A percentile compares a stretch with the other conserved stretches of the same genome.
These are phyloP conservation scores for Schizochytrium sp. DNA, from an alignment of 108 stramenopile genomes.

Conservation along the genomic window DNA sequence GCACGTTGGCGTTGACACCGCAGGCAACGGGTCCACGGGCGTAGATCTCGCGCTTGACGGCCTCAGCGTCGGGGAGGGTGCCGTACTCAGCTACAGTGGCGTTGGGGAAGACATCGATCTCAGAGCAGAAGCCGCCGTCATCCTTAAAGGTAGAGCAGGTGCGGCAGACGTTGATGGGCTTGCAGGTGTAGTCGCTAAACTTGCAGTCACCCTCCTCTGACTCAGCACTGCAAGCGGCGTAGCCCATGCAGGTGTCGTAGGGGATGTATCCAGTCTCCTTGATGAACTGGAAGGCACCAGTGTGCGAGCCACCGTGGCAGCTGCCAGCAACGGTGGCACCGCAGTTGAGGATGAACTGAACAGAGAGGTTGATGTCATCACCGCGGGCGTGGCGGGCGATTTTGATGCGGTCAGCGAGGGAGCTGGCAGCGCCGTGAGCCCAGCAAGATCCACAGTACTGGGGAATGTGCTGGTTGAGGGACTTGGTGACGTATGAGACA, in stretches of 20 bases:
- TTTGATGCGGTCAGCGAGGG: conserved; percentile 90
- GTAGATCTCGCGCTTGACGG: conserved; percentile 89
- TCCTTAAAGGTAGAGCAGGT: conserved; percentile 84
- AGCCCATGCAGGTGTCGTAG: conserved; percentile 83
- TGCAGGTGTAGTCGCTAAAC: conserved; percentile 73
- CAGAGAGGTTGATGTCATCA: conserved; percentile 81
- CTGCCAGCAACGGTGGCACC: conserved; percentile 77
- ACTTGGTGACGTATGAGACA: conserved; percentile 80
- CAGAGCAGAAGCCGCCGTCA: conserved; percentile 77
- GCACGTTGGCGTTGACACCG: conserved; percentile 82
- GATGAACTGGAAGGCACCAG: conserved; percentile 71
- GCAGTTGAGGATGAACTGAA: conserved; percentile 89
- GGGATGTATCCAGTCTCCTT: conserved; percentile 67
- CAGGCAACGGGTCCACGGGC: conserved; percentile 91
- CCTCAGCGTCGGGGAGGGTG: conserved; percentile 71
- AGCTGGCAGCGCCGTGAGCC: conserved; percentile 87
- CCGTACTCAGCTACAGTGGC: conserved; percentile 93
- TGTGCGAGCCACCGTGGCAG: conserved; percentile 85
- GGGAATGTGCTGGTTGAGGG: conserved; percentile 92
- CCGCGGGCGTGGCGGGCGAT: conserved; percentile 82
- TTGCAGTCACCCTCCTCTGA: conserved; percentile 78
- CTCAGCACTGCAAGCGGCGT: conserved; percentile 86
- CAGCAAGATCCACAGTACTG: conserved; percentile 84
- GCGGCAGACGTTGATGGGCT: conserved; percentile 65
- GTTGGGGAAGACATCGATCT: conserved; percentile 84